These are phyloP conservation scores for Actinidia arguta DNA, from an alignment of 179 eudicot genomes.

Conservation along the genomic window DNA sequence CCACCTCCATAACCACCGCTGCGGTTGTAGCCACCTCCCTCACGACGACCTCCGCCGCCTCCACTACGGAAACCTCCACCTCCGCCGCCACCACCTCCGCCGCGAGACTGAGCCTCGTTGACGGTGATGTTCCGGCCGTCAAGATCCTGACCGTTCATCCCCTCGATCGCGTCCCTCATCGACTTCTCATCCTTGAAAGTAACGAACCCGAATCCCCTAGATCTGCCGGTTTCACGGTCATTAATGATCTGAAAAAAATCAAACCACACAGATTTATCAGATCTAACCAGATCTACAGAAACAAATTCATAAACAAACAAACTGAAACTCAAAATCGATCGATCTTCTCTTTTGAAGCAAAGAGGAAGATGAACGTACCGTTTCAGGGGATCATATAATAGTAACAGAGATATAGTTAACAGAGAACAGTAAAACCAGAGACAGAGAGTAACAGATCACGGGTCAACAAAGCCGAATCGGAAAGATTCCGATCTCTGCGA, in stretches of 20 bases:
- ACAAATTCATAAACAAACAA: not conserved
- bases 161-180: conserved; percentile 56
- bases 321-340: conserved; percentile 21
- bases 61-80: conserved; percentile 34
- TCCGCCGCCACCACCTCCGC: conserved; percentile 56
- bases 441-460: conserved; percentile 52
- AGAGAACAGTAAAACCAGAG: conserved; percentile 26
- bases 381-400: conserved; percentile 29
- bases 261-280: conserved; percentile 1
- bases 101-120: conserved; percentile 71
- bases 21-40: conserved; percentile 17
- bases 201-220: conserved; percentile 72
- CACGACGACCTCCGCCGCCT: conserved; percentile 23
- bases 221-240: conserved; percentile 72
- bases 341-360: conserved; percentile 29
- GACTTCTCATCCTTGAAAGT: conserved; percentile 49
- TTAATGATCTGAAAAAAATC: conserved; percentile 42
- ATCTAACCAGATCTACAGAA: conserved; percentile 9
- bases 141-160: conserved; percentile 63
- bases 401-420: conserved; percentile 23
- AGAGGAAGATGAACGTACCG: conserved; percentile 53
- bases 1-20: conserved; percentile 29
- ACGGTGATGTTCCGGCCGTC: conserved; percentile 74
- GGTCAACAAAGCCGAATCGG: conserved; percentile 28
- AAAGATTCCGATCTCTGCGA: conserved; percentile 43